A percentile compares a stretch with the other conserved stretches of the same genome.
Conservation (phyloP, 2,329 filamentous ascomycete species). For the Exophiala lecanii-corni region DNA sequence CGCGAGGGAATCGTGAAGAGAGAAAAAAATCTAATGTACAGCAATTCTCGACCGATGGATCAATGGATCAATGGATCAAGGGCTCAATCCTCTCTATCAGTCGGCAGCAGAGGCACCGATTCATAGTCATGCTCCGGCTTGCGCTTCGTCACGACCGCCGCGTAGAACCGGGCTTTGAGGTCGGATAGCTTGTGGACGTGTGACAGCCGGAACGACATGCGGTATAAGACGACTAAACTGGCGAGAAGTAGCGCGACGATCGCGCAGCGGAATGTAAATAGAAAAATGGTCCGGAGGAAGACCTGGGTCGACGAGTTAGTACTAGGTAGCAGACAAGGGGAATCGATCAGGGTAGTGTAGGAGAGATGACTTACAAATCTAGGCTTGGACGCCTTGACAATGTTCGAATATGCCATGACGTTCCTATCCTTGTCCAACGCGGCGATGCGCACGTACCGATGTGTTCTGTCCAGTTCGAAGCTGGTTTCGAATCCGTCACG, state of each 20-base stretch:
- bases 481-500: conserved; percentile 20
- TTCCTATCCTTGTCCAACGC: conserved; percentile 12
- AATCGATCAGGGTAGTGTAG: not conserved
- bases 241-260: not conserved
- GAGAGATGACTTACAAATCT: conserved; percentile 7
- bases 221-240: not conserved
- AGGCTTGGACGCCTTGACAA: conserved; percentile 7
- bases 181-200: conserved; percentile 6
- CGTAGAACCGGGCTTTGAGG: not conserved
- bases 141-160: not conserved
- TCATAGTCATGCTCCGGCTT: conserved; percentile 2
- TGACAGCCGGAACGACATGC: conserved; percentile 2
- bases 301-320: conserved; percentile 1
- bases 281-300: not conserved
- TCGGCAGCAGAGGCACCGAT: conserved; percentile 3
- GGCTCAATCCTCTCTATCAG: not conserved
- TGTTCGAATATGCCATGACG: conserved; percentile 13
- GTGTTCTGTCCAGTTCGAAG: conserved; percentile 7
- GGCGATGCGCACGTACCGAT: conserved; percentile 12
- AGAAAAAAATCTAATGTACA: not conserved
- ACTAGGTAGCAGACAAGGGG: not conserved
- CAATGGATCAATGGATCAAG: not conserved
- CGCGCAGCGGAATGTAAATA: not conserved
- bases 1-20: not conserved
- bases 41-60: not conserved